A percentile compares a stretch with the other conserved stretches of the same genome.
These are phyloP conservation scores for Ophiosphaerella korrae DNA, from an alignment of 2,329 filamentous ascomycete genomes.

Conservation along the genomic window DNA sequence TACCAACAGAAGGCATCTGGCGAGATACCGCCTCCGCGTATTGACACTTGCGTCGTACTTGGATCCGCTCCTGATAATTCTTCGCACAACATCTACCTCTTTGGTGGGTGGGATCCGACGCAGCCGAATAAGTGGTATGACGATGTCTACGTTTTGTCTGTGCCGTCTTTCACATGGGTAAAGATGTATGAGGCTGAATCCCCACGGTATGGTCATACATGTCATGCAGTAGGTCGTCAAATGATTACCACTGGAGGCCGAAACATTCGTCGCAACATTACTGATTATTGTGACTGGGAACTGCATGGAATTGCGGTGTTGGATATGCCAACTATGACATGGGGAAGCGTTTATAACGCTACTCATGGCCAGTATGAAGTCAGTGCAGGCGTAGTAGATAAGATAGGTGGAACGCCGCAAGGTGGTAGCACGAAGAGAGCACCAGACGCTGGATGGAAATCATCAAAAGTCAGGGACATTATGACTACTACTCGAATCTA, in stretches of 20 bases:
- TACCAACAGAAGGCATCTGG: conserved; percentile 51
- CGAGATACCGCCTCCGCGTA: conserved; percentile 48
- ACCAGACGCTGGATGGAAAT: conserved; percentile 12
- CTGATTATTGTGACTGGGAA: conserved; percentile 25
- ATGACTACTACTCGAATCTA: conserved; percentile 17
- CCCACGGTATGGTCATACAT: conserved; percentile 50
- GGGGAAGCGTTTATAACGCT: conserved; percentile 20
- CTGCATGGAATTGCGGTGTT: conserved; percentile 16
- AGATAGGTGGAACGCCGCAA: conserved; percentile 13
- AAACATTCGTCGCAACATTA: conserved; percentile 43
- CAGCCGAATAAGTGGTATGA: conserved; percentile 40
- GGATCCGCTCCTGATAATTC: conserved; percentile 53
- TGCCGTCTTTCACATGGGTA: conserved; percentile 55
- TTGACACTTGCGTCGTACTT: conserved; percentile 52
- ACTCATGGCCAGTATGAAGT: conserved; percentile 39
- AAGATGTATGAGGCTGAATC: conserved; percentile 43
- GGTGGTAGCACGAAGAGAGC: conserved; percentile 7
- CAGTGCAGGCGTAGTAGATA: conserved; percentile 7
- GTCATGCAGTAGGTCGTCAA: conserved; percentile 49
- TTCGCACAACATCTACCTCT: conserved; percentile 56
- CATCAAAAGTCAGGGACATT: conserved; percentile 3
- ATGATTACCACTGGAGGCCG: conserved; percentile 52
- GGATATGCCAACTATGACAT: conserved; percentile 16
- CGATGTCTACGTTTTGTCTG: conserved; percentile 53
- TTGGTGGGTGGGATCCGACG: conserved; percentile 53